A percentile compares a stretch with the other conserved stretches of the same genome.
Evolutionary conservation across 257 asterid species (phyloP).

Genomic region (Solanum bulbocastanum): DNA sequence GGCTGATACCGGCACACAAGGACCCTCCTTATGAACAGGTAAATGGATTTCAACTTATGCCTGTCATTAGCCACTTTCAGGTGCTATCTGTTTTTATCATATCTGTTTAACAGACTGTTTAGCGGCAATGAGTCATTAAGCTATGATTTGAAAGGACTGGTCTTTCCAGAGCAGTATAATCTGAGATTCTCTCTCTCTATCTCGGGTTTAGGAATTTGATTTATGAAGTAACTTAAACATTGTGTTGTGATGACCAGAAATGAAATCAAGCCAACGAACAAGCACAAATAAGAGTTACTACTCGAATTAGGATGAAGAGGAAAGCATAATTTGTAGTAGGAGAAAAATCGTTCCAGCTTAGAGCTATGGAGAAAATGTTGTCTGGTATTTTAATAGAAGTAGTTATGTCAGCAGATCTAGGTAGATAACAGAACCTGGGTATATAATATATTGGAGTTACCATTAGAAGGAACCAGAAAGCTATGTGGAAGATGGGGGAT

Average conservation of each 20-base stretch:
- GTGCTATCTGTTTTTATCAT: neutral
- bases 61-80: neutral
- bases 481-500: neutral
- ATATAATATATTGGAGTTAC: neutral
- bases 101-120: neutral
- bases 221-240: neutral
- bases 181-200: neutral
- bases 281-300: neutral
- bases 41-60: constrained; percentile 1
- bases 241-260: neutral
- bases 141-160: neutral
- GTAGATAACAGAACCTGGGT: neutral
- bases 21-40: constrained; percentile 98
- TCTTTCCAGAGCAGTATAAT: neutral
- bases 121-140: neutral
- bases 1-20: constrained; percentile 89
- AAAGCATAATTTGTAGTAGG: neutral
- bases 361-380: neutral
- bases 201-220: neutral
- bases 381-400: neutral
- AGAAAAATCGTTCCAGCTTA: neutral
- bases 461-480: neutral
- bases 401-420: neutral
- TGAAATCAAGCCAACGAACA: neutral
- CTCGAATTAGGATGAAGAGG: neutral